A percentile compares a stretch with the other conserved stretches of the same genome.
phyloP scores from a whole-genome alignment of 495 filamentous ascomycete genomes.

The Aspergillus sclerotiicarbonarius region DNA sequence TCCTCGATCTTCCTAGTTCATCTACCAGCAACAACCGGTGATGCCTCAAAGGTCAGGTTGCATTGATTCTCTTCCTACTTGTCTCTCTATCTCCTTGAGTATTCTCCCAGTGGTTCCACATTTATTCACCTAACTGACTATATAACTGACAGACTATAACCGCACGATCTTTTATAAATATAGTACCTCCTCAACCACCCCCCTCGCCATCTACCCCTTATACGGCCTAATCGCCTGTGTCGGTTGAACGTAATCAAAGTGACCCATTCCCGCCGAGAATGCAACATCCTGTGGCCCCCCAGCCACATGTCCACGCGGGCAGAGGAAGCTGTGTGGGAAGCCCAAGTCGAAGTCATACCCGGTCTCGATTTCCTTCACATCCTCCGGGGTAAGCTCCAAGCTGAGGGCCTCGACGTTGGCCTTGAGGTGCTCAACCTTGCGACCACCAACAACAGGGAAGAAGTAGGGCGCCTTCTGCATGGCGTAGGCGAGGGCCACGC shows the following conservation, averaged over 20 bases:
- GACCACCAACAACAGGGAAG: conserved; percentile 67
- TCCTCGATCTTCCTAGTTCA: too few species aligned
- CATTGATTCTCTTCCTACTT: too few species aligned
- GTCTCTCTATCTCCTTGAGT: too few species aligned
- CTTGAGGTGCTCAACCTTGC: conserved; percentile 61
- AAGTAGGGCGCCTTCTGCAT: conserved; percentile 59
- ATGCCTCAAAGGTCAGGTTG: too few species aligned
- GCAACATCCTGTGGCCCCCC: not conserved
- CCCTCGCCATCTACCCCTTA: not conserved
- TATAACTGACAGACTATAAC: too few species aligned
- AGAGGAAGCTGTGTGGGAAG: conserved; percentile 45
- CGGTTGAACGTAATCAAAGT: conserved; percentile 1
- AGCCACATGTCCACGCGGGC: not conserved
- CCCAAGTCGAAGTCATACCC: conserved; percentile 56
- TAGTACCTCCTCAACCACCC: too few species aligned
- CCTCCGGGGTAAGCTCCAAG: conserved; percentile 52
- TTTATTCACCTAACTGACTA: too few species aligned
- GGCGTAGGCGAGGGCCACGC: conserved; percentile 53
- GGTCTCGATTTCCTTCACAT: conserved; percentile 61
- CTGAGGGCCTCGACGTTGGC: conserved; percentile 60
- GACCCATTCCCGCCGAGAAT: not conserved
- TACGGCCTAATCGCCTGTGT: not conserved
- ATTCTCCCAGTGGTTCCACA: too few species aligned
- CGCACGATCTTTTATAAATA: too few species aligned
- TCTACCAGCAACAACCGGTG: too few species aligned